Conservation (phyloP, 2,329 filamentous ascomycete species). For the Fusarium odoratissimum region DNA sequence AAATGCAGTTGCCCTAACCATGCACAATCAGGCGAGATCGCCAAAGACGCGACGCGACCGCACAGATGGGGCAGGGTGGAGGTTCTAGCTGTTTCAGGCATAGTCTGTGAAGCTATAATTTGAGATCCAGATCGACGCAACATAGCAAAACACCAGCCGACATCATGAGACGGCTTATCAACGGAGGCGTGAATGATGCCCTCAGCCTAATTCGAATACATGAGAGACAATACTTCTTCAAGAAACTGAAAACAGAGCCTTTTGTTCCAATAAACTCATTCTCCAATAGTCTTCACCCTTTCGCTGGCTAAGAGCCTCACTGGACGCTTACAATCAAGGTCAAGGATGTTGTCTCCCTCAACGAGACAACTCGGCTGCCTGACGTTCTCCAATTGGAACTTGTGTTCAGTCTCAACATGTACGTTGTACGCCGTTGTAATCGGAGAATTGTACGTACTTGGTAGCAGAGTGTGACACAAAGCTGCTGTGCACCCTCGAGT, state of each 20-base stretch:
- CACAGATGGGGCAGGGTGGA: conserved; percentile 44
- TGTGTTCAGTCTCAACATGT: conserved; percentile 4
- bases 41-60: conserved; percentile 33
- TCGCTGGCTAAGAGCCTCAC: conserved; percentile 1
- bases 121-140: conserved; percentile 8
- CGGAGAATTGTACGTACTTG: conserved; percentile 35
- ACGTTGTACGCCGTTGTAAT: not conserved
- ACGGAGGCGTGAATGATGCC: not conserved
- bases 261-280: not conserved
- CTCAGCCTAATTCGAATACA: rapidly evolving
- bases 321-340: not conserved
- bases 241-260: not conserved
- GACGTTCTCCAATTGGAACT: conserved; percentile 22
- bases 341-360: conserved; percentile 12
- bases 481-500: conserved; percentile 8
- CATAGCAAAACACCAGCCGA: not conserved
- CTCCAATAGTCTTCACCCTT: not conserved
- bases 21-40: conserved; percentile 45
- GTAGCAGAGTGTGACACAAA: conserved; percentile 26
- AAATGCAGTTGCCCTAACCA: conserved; percentile 37
- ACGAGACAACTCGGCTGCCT: conserved; percentile 18
- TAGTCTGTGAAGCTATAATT: conserved; percentile 11
- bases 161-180: not conserved
- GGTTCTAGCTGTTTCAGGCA: conserved; percentile 19
- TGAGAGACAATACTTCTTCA: not conserved